Conservation (phyloP, 2,329 filamentous ascomycete species). For the Talaromyces sp. region DNA sequence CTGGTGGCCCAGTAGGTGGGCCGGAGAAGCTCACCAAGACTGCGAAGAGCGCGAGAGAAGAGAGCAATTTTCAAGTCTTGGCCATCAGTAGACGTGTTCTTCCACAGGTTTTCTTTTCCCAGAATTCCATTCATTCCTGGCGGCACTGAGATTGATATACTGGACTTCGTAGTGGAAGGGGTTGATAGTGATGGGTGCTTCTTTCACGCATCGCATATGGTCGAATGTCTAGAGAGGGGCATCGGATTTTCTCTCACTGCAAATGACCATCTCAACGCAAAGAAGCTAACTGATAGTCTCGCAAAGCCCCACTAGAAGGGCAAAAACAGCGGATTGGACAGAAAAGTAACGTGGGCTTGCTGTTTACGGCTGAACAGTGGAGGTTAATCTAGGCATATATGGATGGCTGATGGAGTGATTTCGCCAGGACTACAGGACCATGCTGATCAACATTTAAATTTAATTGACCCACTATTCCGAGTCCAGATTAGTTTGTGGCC, state of each 20-base stretch:
- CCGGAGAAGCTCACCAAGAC: conserved; percentile 15
- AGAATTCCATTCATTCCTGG: neutral
- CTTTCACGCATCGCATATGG: neutral
- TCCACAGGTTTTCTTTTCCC: neutral
- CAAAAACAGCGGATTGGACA: neutral
- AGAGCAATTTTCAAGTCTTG: neutral
- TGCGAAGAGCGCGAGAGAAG: neutral
- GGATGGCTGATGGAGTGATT: neutral
- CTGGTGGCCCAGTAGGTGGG: conserved; percentile 9
- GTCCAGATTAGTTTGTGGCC: neutral
- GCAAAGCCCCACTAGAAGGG: neutral
- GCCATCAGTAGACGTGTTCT: neutral
- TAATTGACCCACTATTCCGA: neutral
- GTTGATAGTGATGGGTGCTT: neutral
- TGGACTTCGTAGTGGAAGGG: neutral
- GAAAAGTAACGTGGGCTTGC: neutral
- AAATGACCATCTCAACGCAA: neutral
- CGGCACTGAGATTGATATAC: neutral
- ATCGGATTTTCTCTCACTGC: neutral
- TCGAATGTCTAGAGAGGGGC: neutral
- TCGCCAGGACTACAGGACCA: neutral
- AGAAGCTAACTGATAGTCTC: neutral
- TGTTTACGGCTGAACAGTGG: neutral
- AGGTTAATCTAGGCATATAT: neutral
- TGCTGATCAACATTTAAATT: neutral